A percentile compares a stretch with the other conserved stretches of the same genome.
Evolutionary conservation across 805 yeast genomes (phyloP).

Genomic region (Sugiyamaella smithiae): DNA sequence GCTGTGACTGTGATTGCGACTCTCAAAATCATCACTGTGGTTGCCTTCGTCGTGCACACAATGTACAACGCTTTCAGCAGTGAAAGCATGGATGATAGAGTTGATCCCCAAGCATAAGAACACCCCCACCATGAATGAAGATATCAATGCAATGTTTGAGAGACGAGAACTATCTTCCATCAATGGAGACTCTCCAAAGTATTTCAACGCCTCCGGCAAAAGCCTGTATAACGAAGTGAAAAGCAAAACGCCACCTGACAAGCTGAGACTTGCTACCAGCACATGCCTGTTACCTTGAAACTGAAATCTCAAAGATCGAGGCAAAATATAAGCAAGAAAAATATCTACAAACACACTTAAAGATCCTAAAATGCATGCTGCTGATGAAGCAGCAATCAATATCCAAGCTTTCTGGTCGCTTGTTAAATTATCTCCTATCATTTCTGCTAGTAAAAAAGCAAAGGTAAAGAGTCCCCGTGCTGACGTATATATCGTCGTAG

Average conservation of each 20-base stretch:
- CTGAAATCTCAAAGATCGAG: slow-evolving; percentile 42
- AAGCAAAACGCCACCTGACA: slow-evolving; percentile 76
- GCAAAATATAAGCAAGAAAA: slow-evolving; percentile 25
- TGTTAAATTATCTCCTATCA: slow-evolving; percentile 8
- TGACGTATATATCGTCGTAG: no score
- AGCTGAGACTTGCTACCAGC: slow-evolving; percentile 68
- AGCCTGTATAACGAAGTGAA: slow-evolving; percentile 75
- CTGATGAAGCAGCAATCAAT: slow-evolving; percentile 60
- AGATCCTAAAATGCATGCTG: slow-evolving; percentile 72
- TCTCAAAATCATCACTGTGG: slow-evolving; percentile 18
- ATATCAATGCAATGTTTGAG: slow-evolving; percentile 42
- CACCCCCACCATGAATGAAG: slow-evolving; percentile 58
- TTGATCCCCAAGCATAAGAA: slow-evolving; percentile 59
- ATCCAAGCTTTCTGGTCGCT: slow-evolving; percentile 44
- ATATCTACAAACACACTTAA: slow-evolving; percentile 60
- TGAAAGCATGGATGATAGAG: slow-evolving; percentile 61
- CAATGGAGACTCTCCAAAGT: slow-evolving; percentile 38
- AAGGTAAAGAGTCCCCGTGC: no score
- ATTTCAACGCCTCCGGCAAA: slow-evolving; percentile 62
- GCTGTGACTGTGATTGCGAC: slow-evolving; percentile 12
- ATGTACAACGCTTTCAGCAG: slow-evolving; percentile 81
- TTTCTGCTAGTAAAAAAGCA: no score
- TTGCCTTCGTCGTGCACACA: slow-evolving; percentile 60
- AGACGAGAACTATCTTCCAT: slow-evolving; percentile 25
- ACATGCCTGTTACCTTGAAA: slow-evolving; percentile 60